These are phyloP conservation scores for Eucalyptus camaldulensis DNA, from an alignment of 345 rosid species.

Conservation along the genomic window DNA sequence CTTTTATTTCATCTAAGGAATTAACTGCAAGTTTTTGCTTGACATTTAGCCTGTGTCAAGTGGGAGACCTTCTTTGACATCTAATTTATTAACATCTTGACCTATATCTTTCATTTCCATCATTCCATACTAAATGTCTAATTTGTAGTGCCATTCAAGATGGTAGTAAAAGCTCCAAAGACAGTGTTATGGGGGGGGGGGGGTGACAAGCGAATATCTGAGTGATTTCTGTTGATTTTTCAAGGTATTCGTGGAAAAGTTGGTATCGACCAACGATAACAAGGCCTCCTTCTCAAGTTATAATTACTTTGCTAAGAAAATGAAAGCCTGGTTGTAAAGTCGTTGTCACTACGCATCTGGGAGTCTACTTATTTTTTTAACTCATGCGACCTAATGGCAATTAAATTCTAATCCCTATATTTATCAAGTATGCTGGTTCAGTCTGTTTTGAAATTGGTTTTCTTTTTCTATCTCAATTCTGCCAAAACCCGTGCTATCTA, in stretches of 20 bases:
- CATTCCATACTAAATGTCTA: background rate
- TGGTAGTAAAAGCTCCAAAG: background rate
- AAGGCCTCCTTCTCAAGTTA: background rate
- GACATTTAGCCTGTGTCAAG: background rate
- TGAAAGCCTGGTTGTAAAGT: background rate
- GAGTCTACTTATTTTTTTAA: background rate
- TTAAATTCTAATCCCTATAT: background rate
- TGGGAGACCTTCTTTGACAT: background rate
- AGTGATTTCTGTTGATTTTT: background rate
- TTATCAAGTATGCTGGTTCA: background rate
- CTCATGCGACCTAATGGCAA: background rate
- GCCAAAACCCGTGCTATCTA: background rate
- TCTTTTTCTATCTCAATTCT: background rate
- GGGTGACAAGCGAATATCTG: background rate
- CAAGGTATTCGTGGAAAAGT: background rate
- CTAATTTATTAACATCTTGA: background rate
- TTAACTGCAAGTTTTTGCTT: background rate
- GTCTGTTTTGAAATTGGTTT: background rate
- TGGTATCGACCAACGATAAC: background rate
- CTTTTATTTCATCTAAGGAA: background rate
- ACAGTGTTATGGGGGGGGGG: background rate
- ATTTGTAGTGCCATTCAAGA: background rate
- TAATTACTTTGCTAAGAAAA: background rate
- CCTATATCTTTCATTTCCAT: background rate
- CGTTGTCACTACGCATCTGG: background rate